Evolutionary conservation across 2,329 filamentous ascomycete species (phyloP), one percentile per base, ranked within the genome.

Genomic region (Penicillium sp.): DNA sequence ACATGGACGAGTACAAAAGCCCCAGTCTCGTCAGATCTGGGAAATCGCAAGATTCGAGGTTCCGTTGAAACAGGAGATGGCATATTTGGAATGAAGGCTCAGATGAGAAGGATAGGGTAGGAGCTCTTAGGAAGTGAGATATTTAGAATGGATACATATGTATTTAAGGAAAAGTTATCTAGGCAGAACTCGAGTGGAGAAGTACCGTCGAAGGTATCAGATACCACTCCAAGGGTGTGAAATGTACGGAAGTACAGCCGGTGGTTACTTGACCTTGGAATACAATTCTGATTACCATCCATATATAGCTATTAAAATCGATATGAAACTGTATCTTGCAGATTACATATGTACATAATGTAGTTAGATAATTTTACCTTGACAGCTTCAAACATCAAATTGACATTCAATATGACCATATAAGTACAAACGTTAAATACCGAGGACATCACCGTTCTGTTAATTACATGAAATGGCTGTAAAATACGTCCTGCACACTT

Each of bases 1-100:
- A 83, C 76, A 60, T 82, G 75, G 32, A 85, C 65, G 16, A 86
- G 73, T 23, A 85, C 72, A 61, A 71, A 75, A 13, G 67, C 65
- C 21, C 65, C 64, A 16, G 63, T 61, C 21, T 71, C 65, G 54
- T 77, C 76, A 40, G 77, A 79, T 46, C 81, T 76, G 42, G 74
- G 72, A 59, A 85, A 70, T 38, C 79, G 78, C 34, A 84, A 62
- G 51, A 84, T 74, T 54, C 66, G 71, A 13, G 46, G 35, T 9
- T 50, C 48, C 31, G 49, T 46, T 31, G 31, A 46, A 34, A 25
- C 25, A n/a, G 71, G 57, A 29, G 41, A 32, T 25, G 55, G 37
- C 53, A 60, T 58, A 35, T 29, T 49, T 57, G 37, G 18, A 46
- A 46, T 39, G 46, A 38, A 38, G 23, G n/a, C 16, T 37, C 31